phyloP scores from a whole-genome alignment of 331 rosid genomes.

The Prunus yedoensis region DNA sequence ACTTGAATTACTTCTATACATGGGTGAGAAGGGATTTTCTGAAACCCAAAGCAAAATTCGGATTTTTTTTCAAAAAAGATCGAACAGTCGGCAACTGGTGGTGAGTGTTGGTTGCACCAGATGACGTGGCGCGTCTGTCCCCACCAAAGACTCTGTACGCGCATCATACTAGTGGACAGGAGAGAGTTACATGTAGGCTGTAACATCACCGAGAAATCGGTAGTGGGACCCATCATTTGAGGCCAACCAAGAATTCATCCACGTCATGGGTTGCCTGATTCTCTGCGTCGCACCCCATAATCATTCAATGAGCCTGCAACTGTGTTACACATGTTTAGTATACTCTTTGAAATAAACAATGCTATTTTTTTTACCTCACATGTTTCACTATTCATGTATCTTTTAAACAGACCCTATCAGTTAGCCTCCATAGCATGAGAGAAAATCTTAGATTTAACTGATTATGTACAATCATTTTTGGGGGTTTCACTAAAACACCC shows the following conservation, averaged over 20 bases:
- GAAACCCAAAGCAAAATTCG: too few relatives aligned
- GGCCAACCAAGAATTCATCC: neutral
- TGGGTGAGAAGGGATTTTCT: too few relatives aligned
- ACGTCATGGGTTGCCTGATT: neutral
- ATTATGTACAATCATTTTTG: too few relatives aligned
- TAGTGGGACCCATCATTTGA: conserved; percentile 19
- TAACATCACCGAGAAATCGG: conserved; percentile 16
- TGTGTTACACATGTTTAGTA: neutral
- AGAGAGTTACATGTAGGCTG: conserved; percentile 3
- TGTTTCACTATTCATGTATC: neutral
- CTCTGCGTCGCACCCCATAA: neutral
- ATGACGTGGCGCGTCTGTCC: neutral
- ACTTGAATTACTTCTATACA: too few relatives aligned
- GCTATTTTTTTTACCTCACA: neutral
- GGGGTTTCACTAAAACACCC: too few relatives aligned
- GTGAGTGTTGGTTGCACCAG: neutral
- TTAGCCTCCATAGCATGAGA: too few relatives aligned
- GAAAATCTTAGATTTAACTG: too few relatives aligned
- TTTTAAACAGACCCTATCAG: too few relatives aligned
- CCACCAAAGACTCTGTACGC: neutral
- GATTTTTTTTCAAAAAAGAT: too few relatives aligned
- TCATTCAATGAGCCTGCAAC: neutral
- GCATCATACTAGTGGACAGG: conserved; percentile 27
- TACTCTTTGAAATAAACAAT: neutral
- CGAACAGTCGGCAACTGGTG: neutral